A percentile compares a stretch with the other conserved stretches of the same genome.
These are phyloP conservation scores for Beauveria sp. DNA, from an alignment of 2,329 filamentous ascomycete species.

Conservation along the genomic window DNA sequence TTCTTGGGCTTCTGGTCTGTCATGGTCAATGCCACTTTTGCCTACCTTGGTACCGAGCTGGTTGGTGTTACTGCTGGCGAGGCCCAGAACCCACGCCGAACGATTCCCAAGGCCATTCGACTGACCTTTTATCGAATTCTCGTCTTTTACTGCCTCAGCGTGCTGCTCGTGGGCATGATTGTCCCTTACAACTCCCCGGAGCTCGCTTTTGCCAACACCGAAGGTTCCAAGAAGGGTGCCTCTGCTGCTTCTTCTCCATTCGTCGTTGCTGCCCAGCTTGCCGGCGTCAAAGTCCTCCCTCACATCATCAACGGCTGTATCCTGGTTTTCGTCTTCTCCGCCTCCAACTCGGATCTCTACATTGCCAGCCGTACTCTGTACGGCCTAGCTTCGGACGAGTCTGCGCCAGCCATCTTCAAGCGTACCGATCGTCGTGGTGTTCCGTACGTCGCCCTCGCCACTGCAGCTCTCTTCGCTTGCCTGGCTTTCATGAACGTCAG, in stretches of 20 bases:
- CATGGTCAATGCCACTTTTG: conserved; percentile 70
- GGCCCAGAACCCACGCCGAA: conserved; percentile 70
- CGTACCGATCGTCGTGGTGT: conserved; percentile 65
- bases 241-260: conserved; percentile 62
- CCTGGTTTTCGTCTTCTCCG: conserved; percentile 67
- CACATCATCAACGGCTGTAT: conserved; percentile 69
- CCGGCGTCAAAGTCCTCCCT: conserved; percentile 54
- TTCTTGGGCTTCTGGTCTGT: conserved; percentile 62
- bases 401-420: conserved; percentile 65
- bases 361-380: conserved; percentile 67
- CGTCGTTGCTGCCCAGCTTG: conserved; percentile 62
- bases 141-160: conserved; percentile 69
- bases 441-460: conserved; percentile 56
- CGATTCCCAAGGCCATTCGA: conserved; percentile 69
- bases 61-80: conserved; percentile 74
- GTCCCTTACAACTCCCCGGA: conserved; percentile 61
- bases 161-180: conserved; percentile 68
- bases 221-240: conserved; percentile 21
- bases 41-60: conserved; percentile 69
- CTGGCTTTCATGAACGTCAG: conserved; percentile 62
- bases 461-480: conserved; percentile 55
- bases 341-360: conserved; percentile 72
- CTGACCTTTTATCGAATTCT: conserved; percentile 77
- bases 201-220: conserved; percentile 50
- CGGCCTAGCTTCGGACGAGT: conserved; percentile 62